Percentiles rank a stretch among this genome's conserved stretches.
These are phyloP conservation scores for Astragalus membranaceus DNA, from an alignment of 306 rosid genomes.

Conservation along the genomic window DNA sequence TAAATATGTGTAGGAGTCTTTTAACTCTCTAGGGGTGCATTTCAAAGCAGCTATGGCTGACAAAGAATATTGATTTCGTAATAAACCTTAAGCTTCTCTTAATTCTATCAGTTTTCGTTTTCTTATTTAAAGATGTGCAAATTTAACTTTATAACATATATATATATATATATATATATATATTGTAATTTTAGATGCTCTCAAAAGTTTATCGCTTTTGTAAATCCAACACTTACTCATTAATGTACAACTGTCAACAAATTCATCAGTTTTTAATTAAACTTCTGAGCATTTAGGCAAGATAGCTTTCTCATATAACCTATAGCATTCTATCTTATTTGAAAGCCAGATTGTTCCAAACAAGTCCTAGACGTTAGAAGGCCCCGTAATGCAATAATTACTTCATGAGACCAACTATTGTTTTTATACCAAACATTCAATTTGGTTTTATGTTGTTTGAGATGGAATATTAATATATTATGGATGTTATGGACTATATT, in stretches of 20 bases:
- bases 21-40: neutral
- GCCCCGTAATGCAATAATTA: conserved; percentile 4
- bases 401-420: neutral
- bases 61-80: neutral
- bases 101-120: neutral
- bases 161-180: no score
- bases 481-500: neutral
- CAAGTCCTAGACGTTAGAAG: neutral
- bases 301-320: neutral
- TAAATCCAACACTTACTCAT: neutral
- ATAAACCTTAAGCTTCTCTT: neutral
- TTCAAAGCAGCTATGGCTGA: neutral
- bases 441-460: conserved; percentile 10
- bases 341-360: neutral
- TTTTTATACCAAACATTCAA: neutral
- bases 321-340: neutral
- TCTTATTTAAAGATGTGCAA: neutral
- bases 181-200: neutral
- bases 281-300: neutral
- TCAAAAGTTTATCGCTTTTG: neutral
- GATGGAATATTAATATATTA: neutral
- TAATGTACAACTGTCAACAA: neutral
- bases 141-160: neutral
- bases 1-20: neutral
- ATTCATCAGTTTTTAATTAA: neutral